A percentile compares a stretch with the other conserved stretches of the same genome.
Conservation (phyloP, 1,139 yeast genomes). For the Debaryomycetaceae sp. region DNA sequence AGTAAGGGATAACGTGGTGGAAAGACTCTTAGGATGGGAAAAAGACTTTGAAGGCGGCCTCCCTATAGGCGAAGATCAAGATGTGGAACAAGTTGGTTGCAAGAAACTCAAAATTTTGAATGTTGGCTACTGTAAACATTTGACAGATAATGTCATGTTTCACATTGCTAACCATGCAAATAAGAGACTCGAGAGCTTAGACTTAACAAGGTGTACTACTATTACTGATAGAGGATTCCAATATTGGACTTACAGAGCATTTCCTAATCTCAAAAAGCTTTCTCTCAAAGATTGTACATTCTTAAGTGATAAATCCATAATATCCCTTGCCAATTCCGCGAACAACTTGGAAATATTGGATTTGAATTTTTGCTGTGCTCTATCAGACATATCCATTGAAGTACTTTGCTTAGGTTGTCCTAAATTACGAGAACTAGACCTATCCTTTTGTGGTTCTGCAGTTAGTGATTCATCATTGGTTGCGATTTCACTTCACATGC, state of each 20-base stretch:
- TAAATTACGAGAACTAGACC: conserved; percentile 46
- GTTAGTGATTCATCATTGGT: conserved; percentile 68
- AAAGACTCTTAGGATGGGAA: conserved; percentile 60
- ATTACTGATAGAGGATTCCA: conserved; percentile 73
- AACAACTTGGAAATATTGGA: conserved; percentile 54
- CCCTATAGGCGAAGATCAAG: conserved; percentile 6
- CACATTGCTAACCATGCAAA: conserved; percentile 60
- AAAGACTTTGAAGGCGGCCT: conserved; percentile 7
- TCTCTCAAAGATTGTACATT: conserved; percentile 71
- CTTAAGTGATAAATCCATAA: conserved; percentile 61
- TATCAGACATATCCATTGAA: conserved; percentile 66
- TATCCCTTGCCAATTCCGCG: conserved; percentile 60
- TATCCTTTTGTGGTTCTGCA: conserved; percentile 77
- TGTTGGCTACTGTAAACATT: conserved; percentile 69
- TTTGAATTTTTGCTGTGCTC: conserved; percentile 70
- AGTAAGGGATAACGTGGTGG: conserved; percentile 67
- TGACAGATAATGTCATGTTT: conserved; percentile 65
- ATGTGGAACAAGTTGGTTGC: conserved; percentile 42
- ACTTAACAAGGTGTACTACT: conserved; percentile 71
- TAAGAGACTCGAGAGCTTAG: conserved; percentile 52
- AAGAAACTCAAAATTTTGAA: conserved; percentile 50
- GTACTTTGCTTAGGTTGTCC: conserved; percentile 65
- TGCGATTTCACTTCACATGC: conserved; percentile 56
- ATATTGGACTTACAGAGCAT: conserved; percentile 55
- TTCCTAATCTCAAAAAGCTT: conserved; percentile 50